phyloP scores from a whole-genome alignment of 768 basidiomycete species.

The Phaeotremella skinneri region DNA sequence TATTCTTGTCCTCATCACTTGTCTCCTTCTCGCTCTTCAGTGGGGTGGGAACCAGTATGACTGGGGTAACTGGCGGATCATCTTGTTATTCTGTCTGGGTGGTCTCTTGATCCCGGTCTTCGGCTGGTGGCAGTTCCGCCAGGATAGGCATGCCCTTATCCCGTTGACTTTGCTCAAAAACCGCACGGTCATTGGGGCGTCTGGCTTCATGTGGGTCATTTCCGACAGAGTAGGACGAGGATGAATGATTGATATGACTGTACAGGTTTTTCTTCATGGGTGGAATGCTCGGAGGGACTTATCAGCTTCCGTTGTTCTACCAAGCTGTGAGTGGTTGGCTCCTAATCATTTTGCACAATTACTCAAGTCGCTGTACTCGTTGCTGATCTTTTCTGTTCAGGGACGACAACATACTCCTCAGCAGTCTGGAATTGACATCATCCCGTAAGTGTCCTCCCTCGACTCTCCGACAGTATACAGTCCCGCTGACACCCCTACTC shows the following conservation, averaged over 20 bases:
- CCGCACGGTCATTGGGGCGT: conserved; percentile 47
- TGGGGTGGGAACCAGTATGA: conserved; percentile 58
- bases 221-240: conserved; percentile 17
- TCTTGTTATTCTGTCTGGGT: conserved; percentile 48
- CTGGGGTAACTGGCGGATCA: conserved; percentile 53
- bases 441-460: conserved; percentile 50
- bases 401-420: conserved; percentile 52
- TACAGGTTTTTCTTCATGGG: conserved; percentile 12
- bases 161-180: conserved; percentile 51
- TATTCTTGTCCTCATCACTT: conserved; percentile 52
- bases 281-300: conserved; percentile 42
- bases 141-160: conserved; percentile 52
- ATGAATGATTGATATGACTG: neutral
- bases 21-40: conserved; percentile 55
- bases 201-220: conserved; percentile 37
- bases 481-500: neutral
- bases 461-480: neutral
- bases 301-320: conserved; percentile 50
- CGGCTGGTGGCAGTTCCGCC: conserved; percentile 48
- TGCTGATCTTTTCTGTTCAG: neutral
- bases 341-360: neutral
- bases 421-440: conserved; percentile 54
- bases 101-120: conserved; percentile 48
- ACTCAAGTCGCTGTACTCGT: conserved; percentile 1
- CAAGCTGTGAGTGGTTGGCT: conserved; percentile 21